Base-by-base conservation (phyloP, 192 early-diverging fungal species). In the Lobosporangium transversale region DNA sequence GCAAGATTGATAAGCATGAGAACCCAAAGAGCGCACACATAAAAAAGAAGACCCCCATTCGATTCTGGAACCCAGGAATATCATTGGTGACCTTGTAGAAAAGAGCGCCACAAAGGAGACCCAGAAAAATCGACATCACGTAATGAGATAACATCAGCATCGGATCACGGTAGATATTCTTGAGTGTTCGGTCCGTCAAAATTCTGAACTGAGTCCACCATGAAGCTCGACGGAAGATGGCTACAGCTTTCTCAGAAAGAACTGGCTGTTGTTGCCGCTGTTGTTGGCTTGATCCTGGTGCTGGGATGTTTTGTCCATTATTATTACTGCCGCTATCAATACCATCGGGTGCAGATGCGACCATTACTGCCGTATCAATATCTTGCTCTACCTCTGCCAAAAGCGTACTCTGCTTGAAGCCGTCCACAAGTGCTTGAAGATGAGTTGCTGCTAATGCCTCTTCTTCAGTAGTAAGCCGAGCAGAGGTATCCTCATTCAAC, bases 111-210 rank as follows among this genome's bases (percentile, higher is more conserved):
- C 84, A 86, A 40, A 83, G 58, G 4, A 89, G 65, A 1, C 92
- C 94, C 27, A 93, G 69, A 6, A 89, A 62, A 15, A 95, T 82
- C 31, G 86, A 82, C 54, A 93, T 86, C 14, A 82, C 68, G 64
- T 91, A 92, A 63, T 95, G 94, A 44, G 89, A 85, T 29, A 86
- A 79, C 78, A 95, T 84, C 52, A 95, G 68, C 82, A 88, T 84
- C 2, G 92, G 92, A 55, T 93, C 93, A 20, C 94, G 85, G 53
- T 92, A 90, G 10, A 95, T 80, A 69, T 94, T 94, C 76, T 93
- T 93, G 65, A 93, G 85, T 12, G 92, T 92, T 47, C 94, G 80
- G 35, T 89, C 86, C 12, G 88, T 85, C 9, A 95, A 78, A 58
- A 95, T 91, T 37, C 68, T 78, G 79, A 93, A 91, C 60, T 94